A percentile compares a stretch with the other conserved stretches of the same genome.
phyloP scores from a whole-genome alignment of 176 grass and related monocot species.

The Phragmites australis region DNA sequence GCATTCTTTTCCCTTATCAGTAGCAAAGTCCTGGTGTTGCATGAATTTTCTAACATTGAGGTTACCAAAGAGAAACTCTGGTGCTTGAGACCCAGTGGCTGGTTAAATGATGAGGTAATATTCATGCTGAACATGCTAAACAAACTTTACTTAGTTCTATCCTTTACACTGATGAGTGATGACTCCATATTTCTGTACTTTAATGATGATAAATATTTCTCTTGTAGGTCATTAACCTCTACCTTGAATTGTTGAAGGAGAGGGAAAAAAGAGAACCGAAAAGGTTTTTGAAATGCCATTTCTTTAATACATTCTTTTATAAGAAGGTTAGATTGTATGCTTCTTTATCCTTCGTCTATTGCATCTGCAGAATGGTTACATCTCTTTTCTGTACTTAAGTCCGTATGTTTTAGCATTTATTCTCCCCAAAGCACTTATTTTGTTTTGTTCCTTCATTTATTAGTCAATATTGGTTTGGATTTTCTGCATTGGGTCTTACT shows the following conservation, averaged over 20 bases:
- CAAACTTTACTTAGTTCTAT: constrained; percentile 6
- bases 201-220: constrained; percentile 31
- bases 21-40: constrained; percentile 54
- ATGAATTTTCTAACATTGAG: constrained; percentile 80
- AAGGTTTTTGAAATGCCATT: constrained; percentile 82
- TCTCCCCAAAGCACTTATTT: background rate
- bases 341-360: constrained; percentile 20
- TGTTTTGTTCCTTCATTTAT: background rate
- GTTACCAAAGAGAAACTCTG: constrained; percentile 64
- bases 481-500: constrained; percentile 1
- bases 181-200: background rate
- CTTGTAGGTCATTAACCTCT: constrained; percentile 84
- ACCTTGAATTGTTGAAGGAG: constrained; percentile 86
- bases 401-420: background rate
- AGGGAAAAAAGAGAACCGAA: constrained; percentile 66
- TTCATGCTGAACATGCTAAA: constrained; percentile 23
- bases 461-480: background rate
- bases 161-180: background rate
- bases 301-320: constrained; percentile 98
- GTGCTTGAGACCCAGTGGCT: constrained; percentile 68
- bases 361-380: background rate
- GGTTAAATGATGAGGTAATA: constrained; percentile 92
- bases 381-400: constrained; percentile 1
- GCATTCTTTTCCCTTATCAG: constrained; percentile 26
- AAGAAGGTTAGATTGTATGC: constrained; percentile 68